Conservation (phyloP, 345 rosid species). For the Salix udensis region DNA sequence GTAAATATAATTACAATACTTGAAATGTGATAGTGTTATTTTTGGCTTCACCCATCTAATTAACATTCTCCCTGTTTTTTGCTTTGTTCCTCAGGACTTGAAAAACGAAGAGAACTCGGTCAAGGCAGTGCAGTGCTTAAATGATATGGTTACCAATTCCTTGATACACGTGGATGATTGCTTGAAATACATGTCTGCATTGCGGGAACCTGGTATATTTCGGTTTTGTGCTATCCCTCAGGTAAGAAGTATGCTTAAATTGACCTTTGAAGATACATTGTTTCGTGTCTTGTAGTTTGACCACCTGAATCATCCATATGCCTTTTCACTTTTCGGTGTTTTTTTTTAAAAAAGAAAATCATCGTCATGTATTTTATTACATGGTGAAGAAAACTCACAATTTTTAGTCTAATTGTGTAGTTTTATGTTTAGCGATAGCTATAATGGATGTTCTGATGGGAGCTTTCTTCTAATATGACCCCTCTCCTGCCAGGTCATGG, state of each 20-base stretch:
- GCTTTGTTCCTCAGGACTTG: conserved; percentile 55
- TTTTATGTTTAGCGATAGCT: not conserved
- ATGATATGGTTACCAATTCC: conserved; percentile 92
- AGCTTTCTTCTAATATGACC: conserved; percentile 22
- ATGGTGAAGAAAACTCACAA: not conserved
- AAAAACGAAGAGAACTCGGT: conserved; percentile 74
- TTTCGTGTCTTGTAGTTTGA: not conserved
- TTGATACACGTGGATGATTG: conserved; percentile 73
- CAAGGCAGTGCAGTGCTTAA: conserved; percentile 85
- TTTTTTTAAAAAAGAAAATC: not conserved
- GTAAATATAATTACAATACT: not conserved
- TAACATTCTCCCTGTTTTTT: not conserved
- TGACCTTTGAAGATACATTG: not conserved
- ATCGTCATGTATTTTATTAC: not conserved
- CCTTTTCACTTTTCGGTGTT: not conserved
- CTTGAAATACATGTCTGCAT: conserved; percentile 61
- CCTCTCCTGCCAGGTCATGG: conserved; percentile 67
- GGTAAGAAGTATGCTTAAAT: conserved; percentile 16
- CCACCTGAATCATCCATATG: not conserved
- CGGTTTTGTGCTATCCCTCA: conserved; percentile 95
- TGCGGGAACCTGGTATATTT: conserved; percentile 67
- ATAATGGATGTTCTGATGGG: not conserved
- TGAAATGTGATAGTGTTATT: not conserved
- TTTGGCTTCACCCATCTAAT: not conserved
- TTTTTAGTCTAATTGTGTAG: not conserved